phyloP scores from a whole-genome alignment of 2,329 filamentous ascomycete genomes.

The Aspergillus novofumigatus region DNA sequence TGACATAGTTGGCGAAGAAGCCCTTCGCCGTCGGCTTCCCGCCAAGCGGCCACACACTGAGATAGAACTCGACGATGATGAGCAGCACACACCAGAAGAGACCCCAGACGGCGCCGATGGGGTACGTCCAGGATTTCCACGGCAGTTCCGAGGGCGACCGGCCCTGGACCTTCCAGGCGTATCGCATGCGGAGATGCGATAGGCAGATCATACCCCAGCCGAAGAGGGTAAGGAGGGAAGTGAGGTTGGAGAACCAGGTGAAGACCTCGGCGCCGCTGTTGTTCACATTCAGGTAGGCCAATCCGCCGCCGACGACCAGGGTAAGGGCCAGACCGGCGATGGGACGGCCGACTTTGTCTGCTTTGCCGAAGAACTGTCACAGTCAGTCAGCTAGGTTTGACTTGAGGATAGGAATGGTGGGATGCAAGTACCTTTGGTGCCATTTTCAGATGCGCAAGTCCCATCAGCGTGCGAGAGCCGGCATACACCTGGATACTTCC shows the following conservation, averaged over 20 bases:
- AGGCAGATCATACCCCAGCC: constrained; percentile 45
- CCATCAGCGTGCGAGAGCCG: constrained; percentile 43
- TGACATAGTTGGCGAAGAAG: constrained; percentile 49
- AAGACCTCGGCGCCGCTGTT: constrained; percentile 43
- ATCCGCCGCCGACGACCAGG: constrained; percentile 62
- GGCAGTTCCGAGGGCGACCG: constrained; percentile 35
- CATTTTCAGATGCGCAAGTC: constrained; percentile 42
- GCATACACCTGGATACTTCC: constrained; percentile 44
- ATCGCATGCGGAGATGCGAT: constrained; percentile 42
- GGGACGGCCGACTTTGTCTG: constrained; percentile 36
- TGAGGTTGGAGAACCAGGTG: constrained; percentile 47
- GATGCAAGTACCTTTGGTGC: constrained; percentile 31
- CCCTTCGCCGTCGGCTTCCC: constrained; percentile 29
- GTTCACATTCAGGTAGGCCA: constrained; percentile 43
- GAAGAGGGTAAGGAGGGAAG: constrained; percentile 44
- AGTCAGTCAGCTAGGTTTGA: background rate
- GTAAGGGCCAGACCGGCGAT: constrained; percentile 57
- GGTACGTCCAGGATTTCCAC: constrained; percentile 45
- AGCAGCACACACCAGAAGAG: constrained; percentile 44
- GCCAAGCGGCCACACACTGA: constrained; percentile 44
- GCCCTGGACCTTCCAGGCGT: constrained; percentile 41
- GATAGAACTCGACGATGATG: constrained; percentile 47
- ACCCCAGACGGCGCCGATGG: constrained; percentile 43
- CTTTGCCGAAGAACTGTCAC: constrained; percentile 25
- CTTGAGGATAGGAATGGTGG: background rate